A percentile compares a stretch with the other conserved stretches of the same genome.
Evolutionary conservation across 495 filamentous ascomycete species (phyloP).

Genomic region (Aspergillus bridgeri): DNA sequence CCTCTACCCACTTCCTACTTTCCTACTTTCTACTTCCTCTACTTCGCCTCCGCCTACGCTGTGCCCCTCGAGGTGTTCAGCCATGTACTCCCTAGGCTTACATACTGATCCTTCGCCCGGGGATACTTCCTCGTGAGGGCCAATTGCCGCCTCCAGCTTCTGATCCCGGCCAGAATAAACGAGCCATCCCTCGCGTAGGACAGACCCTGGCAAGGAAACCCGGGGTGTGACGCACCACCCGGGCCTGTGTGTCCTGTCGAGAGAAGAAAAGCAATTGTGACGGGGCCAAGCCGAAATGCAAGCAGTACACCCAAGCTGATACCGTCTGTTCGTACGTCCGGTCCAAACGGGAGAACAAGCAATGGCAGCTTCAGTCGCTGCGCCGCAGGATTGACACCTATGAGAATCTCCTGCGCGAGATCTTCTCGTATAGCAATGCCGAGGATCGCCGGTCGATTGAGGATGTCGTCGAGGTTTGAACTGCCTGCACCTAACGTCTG

Average conservation of each 20-base stretch:
- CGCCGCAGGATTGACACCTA: conserved; percentile 8
- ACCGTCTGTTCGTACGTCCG: conserved; percentile 13
- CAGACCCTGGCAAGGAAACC: no score
- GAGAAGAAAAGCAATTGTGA: conserved; percentile 42
- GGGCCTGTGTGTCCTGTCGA: conserved; percentile 42
- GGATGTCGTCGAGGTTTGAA: conserved; percentile 11
- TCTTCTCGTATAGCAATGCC: conserved; percentile 6
- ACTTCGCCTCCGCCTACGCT: no score
- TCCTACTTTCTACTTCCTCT: no score
- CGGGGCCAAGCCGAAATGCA: conserved; percentile 26
- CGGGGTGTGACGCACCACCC: conserved; percentile 8
- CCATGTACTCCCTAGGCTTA: neutral
- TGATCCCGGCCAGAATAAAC: neutral
- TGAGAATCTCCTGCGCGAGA: conserved; percentile 14
- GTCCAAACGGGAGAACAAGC: conserved; percentile 15
- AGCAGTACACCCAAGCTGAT: conserved; percentile 6
- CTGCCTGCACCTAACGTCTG: neutral
- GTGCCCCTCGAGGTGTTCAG: no score
- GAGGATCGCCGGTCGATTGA: conserved; percentile 6
- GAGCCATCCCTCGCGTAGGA: neutral
- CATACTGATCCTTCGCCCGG: neutral
- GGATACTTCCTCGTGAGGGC: neutral
- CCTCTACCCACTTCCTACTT: no score
- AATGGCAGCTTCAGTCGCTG: conserved; percentile 8
- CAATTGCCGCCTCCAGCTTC: neutral